A percentile compares a stretch with the other conserved stretches of the same genome.
Evolutionary conservation across 768 basidiomycete genomes (phyloP).

Genomic region (Phanerochaete carnosa): DNA sequence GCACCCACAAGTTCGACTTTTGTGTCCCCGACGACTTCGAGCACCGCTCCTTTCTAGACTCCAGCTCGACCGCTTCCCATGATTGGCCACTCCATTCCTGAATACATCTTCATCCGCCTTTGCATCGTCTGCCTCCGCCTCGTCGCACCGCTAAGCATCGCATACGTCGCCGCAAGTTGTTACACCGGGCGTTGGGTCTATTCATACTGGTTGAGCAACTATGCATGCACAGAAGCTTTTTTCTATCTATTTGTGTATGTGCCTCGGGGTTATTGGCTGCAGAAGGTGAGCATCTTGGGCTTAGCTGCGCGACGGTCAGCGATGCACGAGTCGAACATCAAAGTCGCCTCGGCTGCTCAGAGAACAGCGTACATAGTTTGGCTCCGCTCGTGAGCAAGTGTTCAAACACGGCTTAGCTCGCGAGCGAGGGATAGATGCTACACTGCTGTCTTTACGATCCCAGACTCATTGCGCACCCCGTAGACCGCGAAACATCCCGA

Average conservation of each 20-base stretch:
- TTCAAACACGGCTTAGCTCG: too few relatives aligned
- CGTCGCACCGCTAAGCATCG: constrained; percentile 47
- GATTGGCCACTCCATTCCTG: constrained; percentile 33
- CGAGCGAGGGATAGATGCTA: too few relatives aligned
- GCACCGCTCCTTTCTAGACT: too few relatives aligned
- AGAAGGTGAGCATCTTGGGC: constrained; percentile 38
- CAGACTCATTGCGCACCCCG: background rate
- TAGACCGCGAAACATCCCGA: constrained; percentile 35
- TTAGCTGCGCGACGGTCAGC: background rate
- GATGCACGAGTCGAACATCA: too few relatives aligned
- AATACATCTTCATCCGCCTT: constrained; percentile 51
- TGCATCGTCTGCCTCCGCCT: constrained; percentile 44
- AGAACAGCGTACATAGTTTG: too few relatives aligned
- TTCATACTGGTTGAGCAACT: constrained; percentile 27
- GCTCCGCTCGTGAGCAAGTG: too few relatives aligned
- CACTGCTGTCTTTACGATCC: background rate
- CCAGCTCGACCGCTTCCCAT: constrained; percentile 15
- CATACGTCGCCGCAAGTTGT: constrained; percentile 29
- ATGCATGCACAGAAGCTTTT: constrained; percentile 39
- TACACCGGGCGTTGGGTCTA: constrained; percentile 25
- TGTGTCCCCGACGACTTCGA: background rate
- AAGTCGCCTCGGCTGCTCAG: too few relatives aligned
- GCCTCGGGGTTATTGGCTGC: constrained; percentile 42
- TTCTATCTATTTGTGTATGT: constrained; percentile 52
- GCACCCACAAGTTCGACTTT: background rate